Base-by-base conservation (phyloP, 257 asterid species). In the Capsicum baccatum region DNA sequence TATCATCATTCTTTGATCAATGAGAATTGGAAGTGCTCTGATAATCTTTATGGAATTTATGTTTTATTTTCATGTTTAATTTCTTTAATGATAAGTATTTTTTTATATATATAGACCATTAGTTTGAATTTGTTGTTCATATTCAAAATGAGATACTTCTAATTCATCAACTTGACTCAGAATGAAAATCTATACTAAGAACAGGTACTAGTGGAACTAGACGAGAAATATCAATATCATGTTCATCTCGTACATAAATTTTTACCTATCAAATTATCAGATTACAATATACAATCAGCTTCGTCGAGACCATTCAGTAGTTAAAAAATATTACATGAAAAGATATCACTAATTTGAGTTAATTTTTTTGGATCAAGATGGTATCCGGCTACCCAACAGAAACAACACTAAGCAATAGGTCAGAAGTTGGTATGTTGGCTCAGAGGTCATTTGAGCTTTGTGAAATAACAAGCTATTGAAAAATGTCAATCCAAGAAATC, bases 1-100 rank as follows among this genome's bases (percentile, higher is more conserved):
- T 89, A 84, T 87, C 93, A 91, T 88, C 91, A 91, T 83, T 88
- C 89, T 80, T 84, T 89, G 86, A 79, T 58, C 9, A 85, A 85
- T 13, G 57, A 37, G 17, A 62, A 71, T 35, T 26, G 33, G 33
- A 26, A 26, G 33, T 26, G 33, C 33, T 26, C 1, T 26, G 33
- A 26, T 26, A 26, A 88, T 88, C 88, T 92, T 59, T 83, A 62
- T 81, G 90, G 83, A 70, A 90, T 85, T 92, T 91, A 88, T 56
- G 91, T 86, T 84, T 66, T 62, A 60, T 47, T 52, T 14, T 48
- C 79, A 26, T 57, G 48, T 42, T 73, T 19, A 48, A 48, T 19
- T 19, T 73, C 59, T 11, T 73, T 3, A 70, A 70, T 44, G 0
- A 14, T 39, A 9, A 42, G 15, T 44, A 16, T 70, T 4, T 70